Conservation (phyloP, 768 basidiomycete genomes). For the Tricholoma terreum region DNA sequence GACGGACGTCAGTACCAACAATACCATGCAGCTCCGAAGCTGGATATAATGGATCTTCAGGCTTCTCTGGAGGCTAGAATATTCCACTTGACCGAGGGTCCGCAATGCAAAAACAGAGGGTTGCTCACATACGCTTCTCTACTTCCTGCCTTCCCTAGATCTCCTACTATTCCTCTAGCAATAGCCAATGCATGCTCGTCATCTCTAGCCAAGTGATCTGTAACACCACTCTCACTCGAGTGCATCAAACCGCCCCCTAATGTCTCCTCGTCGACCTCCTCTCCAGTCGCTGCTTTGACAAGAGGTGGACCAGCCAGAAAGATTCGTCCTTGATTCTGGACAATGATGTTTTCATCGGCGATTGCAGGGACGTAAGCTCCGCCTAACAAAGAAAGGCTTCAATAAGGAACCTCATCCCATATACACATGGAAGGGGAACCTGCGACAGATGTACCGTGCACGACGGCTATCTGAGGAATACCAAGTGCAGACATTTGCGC, state of each 20-base stretch:
- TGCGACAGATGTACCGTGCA: constrained; percentile 93
- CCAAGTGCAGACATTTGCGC: constrained; percentile 91
- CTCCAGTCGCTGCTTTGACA: constrained; percentile 93
- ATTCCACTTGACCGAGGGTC: background rate
- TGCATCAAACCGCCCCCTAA: constrained; percentile 92
- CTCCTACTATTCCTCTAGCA: constrained; percentile 73
- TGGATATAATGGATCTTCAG: constrained; percentile 77
- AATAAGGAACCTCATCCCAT: background rate
- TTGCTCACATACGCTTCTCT: constrained; percentile 44
- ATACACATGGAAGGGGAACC: constrained; percentile 35
- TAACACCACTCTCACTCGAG: constrained; percentile 86
- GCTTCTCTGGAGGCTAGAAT: constrained; percentile 49
- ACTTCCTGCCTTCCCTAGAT: constrained; percentile 65
- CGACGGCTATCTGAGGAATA: constrained; percentile 89
- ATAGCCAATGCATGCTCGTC: constrained; percentile 85
- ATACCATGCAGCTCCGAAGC: constrained; percentile 85
- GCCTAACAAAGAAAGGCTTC: constrained; percentile 36
- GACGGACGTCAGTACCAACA: constrained; percentile 85
- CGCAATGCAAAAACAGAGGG: background rate
- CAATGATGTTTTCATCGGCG: constrained; percentile 93
- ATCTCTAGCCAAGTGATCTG: constrained; percentile 81
- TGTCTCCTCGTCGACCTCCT: constrained; percentile 89
- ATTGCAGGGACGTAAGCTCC: constrained; percentile 96
- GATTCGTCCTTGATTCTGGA: constrained; percentile 87
- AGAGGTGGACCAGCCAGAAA: constrained; percentile 94